phyloP scores from a whole-genome alignment of 2,329 filamentous ascomycete genomes.

The Penicillium sp. region DNA sequence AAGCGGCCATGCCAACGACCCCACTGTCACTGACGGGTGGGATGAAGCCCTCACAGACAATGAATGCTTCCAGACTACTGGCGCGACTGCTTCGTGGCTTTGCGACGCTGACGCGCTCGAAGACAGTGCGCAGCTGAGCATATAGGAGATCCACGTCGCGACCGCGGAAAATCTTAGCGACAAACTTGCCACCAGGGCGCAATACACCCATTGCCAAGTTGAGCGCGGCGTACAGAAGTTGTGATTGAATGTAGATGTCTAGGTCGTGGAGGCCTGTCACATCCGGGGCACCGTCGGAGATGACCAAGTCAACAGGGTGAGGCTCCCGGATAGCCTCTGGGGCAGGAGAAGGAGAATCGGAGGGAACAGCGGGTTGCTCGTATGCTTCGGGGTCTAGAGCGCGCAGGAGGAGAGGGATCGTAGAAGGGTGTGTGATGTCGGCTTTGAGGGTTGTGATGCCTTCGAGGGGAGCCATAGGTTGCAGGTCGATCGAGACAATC shows the following conservation, averaged over 20 bases:
- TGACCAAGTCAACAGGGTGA: constrained; percentile 85
- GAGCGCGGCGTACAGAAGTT: constrained; percentile 89
- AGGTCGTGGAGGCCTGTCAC: constrained; percentile 96
- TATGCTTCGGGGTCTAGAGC: constrained; percentile 76
- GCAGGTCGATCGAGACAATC: constrained; percentile 93
- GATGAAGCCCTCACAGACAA: constrained; percentile 91
- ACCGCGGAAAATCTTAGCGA: constrained; percentile 95
- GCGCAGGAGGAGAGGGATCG: constrained; percentile 81
- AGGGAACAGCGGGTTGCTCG: constrained; percentile 36
- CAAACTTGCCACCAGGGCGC: constrained; percentile 89
- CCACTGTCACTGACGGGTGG: constrained; percentile 57
- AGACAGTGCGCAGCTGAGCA: constrained; percentile 89
- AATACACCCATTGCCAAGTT: constrained; percentile 93
- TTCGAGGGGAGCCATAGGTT: constrained; percentile 90
- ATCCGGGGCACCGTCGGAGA: constrained; percentile 94
- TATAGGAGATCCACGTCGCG: constrained; percentile 95
- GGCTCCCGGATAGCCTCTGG: constrained; percentile 56
- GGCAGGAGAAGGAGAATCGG: constrained; percentile 12
- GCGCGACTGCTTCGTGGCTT: constrained; percentile 94
- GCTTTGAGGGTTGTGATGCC: constrained; percentile 91
- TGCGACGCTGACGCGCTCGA: constrained; percentile 81
- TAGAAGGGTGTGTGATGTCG: constrained; percentile 96
- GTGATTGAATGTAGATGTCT: constrained; percentile 96
- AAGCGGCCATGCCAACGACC: constrained; percentile 43
- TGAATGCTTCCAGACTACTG: constrained; percentile 94